phyloP scores from a whole-genome alignment of 2,329 filamentous ascomycete species.

The Curvularia sp. region DNA sequence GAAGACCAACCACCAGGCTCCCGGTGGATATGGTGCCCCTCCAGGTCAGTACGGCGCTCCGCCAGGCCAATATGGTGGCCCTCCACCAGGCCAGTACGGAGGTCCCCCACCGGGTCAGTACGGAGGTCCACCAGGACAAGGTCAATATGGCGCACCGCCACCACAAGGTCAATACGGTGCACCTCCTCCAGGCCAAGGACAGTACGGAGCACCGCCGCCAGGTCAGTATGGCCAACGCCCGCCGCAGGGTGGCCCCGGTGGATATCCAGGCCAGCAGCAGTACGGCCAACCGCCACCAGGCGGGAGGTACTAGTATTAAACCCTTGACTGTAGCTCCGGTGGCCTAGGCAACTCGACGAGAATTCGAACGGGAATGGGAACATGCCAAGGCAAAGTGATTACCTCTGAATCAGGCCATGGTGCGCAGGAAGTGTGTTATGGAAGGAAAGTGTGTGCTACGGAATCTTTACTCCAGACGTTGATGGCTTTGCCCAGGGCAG shows the following conservation, averaged over 20 bases:
- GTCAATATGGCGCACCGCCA: constrained; percentile 23
- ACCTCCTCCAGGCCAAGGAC: constrained; percentile 22
- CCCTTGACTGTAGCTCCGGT: neutral
- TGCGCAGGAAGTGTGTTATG: neutral
- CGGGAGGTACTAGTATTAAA: constrained; percentile 24
- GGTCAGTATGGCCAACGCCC: constrained; percentile 28
- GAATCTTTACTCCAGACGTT: neutral
- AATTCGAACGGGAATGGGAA: neutral
- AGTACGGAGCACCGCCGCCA: constrained; percentile 30
- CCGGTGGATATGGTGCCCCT: constrained; percentile 40
- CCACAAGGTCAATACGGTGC: constrained; percentile 31
- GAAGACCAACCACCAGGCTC: constrained; percentile 53
- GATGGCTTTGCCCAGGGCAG: neutral
- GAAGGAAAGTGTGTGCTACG: neutral
- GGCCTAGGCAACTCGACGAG: no score
- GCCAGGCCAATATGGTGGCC: constrained; percentile 30
- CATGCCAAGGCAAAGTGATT: neutral
- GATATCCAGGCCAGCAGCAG: constrained; percentile 35
- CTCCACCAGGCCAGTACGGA: constrained; percentile 27
- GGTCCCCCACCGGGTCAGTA: constrained; percentile 28
- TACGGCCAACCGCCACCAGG: constrained; percentile 30
- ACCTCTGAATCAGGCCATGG: neutral
- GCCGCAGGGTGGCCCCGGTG: constrained; percentile 29
- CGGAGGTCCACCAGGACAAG: constrained; percentile 22
- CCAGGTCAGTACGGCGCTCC: constrained; percentile 43